Conservation (phyloP, 1,284 basidiomycete genomes). For the Trichosporon ovoides region DNA sequence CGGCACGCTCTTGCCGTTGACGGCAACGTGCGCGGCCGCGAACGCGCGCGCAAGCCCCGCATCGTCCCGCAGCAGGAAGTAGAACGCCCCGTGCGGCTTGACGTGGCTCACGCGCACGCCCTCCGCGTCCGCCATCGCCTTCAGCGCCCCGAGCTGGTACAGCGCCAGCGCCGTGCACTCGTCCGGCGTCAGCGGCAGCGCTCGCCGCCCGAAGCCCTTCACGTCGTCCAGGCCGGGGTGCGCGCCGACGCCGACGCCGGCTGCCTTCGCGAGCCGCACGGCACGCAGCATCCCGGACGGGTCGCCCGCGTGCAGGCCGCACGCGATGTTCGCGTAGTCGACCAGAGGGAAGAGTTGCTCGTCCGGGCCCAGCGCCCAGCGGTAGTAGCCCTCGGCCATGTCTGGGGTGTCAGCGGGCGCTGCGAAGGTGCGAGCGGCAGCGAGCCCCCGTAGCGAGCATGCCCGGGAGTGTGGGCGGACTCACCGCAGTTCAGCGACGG, state of each 20-base stretch:
- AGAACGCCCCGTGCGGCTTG: constrained; percentile 24
- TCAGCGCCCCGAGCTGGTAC: constrained; percentile 41
- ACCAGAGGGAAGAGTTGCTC: constrained; percentile 38
- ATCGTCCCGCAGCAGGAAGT: constrained; percentile 38
- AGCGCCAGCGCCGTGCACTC: constrained; percentile 19
- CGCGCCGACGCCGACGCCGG: constrained; percentile 41
- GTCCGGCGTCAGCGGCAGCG: constrained; percentile 17
- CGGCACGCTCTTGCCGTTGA: constrained; percentile 25
- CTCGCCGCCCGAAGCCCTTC: constrained; percentile 17
- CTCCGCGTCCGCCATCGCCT: constrained; percentile 37
- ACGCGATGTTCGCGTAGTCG: constrained; percentile 40
- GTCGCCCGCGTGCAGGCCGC: constrained; percentile 43
- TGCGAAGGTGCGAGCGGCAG: background rate
- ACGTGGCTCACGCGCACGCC: constrained; percentile 35
- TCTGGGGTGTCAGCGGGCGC: background rate
- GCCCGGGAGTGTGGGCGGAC: background rate
- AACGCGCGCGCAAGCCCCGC: constrained; percentile 31
- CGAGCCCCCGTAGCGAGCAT: background rate
- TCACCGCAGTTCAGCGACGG: constrained; percentile 4
- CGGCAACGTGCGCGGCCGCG: constrained; percentile 35
- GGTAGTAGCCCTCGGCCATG: constrained; percentile 33
- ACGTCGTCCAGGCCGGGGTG: constrained; percentile 22
- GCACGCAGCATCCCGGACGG: constrained; percentile 42
- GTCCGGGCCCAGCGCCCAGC: constrained; percentile 41
- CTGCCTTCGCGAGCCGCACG: constrained; percentile 35